Evolutionary conservation across 495 filamentous ascomycete genomes (phyloP).

Genomic region (Podospora australis): DNA sequence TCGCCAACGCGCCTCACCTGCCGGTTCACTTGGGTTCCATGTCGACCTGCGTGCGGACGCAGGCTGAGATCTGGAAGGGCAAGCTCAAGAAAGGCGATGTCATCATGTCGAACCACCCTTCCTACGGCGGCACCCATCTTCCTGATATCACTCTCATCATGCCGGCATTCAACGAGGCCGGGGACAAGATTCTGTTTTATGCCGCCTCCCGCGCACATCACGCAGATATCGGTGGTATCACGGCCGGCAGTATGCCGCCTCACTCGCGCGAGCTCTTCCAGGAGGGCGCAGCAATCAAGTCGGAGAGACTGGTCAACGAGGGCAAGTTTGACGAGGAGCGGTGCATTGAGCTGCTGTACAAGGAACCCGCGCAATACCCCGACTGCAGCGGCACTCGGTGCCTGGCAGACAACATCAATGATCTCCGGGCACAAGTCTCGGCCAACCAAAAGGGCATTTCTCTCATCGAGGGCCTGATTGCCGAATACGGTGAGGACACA

Average conservation of each 20-base stretch:
- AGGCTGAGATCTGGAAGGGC: constrained; percentile 88
- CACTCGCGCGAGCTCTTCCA: constrained; percentile 89
- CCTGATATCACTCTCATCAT: constrained; percentile 94
- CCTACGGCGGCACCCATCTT: constrained; percentile 73
- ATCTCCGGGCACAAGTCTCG: constrained; percentile 92
- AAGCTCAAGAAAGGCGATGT: constrained; percentile 89
- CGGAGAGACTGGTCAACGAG: constrained; percentile 87
- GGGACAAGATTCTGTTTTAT: constrained; percentile 89
- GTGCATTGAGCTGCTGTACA: constrained; percentile 74
- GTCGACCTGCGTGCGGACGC: constrained; percentile 90
- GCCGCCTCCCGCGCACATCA: constrained; percentile 94
- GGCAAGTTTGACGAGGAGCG: constrained; percentile 85
- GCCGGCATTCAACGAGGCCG: constrained; percentile 71
- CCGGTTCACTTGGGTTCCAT: constrained; percentile 88
- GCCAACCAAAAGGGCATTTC: constrained; percentile 95
- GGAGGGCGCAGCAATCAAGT: constrained; percentile 90
- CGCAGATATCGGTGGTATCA: constrained; percentile 93
- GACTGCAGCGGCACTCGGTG: constrained; percentile 88
- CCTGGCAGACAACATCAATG: constrained; percentile 89
- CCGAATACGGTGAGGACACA: constrained; percentile 82
- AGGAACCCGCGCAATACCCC: constrained; percentile 76
- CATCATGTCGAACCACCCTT: constrained; percentile 91
- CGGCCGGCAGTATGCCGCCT: constrained; percentile 95
- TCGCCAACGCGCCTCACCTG: constrained; percentile 92
- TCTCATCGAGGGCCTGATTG: constrained; percentile 76